Percentiles rank a stretch among this genome's conserved stretches.
Evolutionary conservation across 257 asterid species (phyloP).

Genomic region (Verbena officinalis): DNA sequence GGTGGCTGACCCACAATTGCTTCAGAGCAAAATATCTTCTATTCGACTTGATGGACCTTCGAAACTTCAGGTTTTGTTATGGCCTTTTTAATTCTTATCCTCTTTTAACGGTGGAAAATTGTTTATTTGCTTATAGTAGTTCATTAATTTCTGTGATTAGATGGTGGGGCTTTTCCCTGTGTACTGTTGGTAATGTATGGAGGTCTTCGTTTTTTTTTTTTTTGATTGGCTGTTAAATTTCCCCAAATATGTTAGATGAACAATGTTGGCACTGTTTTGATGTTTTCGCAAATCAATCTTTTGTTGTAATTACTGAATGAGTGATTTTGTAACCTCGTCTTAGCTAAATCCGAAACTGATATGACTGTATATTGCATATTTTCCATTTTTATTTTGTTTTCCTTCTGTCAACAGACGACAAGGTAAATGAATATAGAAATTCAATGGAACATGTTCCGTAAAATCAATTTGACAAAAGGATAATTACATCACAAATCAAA

Average conservation of each 20-base stretch:
- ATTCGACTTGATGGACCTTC: constrained; percentile 62
- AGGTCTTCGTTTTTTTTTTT: neutral
- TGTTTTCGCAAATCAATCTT: neutral
- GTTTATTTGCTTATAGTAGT: neutral
- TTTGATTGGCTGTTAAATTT: neutral
- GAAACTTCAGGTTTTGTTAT: constrained; percentile 67
- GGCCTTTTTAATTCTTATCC: neutral
- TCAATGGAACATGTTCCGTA: neutral
- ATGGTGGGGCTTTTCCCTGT: neutral
- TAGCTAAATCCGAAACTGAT: neutral
- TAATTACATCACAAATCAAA: too few relatives aligned
- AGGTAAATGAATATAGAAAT: neutral
- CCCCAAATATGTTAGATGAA: neutral
- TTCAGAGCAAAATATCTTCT: constrained; percentile 61
- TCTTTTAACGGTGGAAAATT: neutral
- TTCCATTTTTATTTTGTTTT: neutral
- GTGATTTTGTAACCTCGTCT: neutral
- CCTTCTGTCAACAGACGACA: neutral
- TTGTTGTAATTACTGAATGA: neutral
- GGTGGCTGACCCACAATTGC: constrained; percentile 53
- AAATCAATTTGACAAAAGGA: too few relatives aligned
- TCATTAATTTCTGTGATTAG: constrained; percentile 15
- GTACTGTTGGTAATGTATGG: neutral
- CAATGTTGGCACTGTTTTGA: neutral
- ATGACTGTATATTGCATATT: neutral